phyloP scores from a whole-genome alignment of 306 rosid genomes.

The Ammopiptanthus mongolicus region DNA sequence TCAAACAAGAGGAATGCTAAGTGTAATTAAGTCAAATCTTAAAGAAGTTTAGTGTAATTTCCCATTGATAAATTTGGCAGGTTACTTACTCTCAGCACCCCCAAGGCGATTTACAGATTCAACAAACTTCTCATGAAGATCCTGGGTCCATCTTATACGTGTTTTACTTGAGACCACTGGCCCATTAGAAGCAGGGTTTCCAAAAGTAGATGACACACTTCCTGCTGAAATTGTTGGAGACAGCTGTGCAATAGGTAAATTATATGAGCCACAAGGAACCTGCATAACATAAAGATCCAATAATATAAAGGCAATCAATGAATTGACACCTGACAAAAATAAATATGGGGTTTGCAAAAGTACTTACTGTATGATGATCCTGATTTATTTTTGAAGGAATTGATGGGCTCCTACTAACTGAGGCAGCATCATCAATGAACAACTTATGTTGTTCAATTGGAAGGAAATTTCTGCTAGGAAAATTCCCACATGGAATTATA shows the following conservation, averaged over 20 bases:
- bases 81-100: constrained; percentile 75
- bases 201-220: constrained; percentile 26
- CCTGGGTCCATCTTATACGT: constrained; percentile 87
- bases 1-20: too few species aligned
- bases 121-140: constrained; percentile 89
- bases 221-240: constrained; percentile 34
- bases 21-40: too few species aligned
- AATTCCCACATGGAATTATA: constrained; percentile 16
- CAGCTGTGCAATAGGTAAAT: constrained; percentile 22
- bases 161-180: constrained; percentile 48
- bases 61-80: neutral
- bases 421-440: constrained; percentile 14
- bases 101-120: constrained; percentile 84
- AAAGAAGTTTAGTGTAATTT: neutral
- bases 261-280: constrained; percentile 28
- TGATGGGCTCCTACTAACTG: constrained; percentile 27
- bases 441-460: constrained; percentile 35
- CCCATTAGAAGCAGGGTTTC: constrained; percentile 40
- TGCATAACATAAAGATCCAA: constrained; percentile 1
- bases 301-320: neutral
- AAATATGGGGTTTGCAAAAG: neutral
- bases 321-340: neutral
- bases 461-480: constrained; percentile 17
- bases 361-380: constrained; percentile 46
- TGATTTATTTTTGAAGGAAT: constrained; percentile 44